A percentile compares a stretch with the other conserved stretches of the same genome.
These are phyloP conservation scores for Trapa bicornis DNA, from an alignment of 345 rosid genomes.

Conservation along the genomic window DNA sequence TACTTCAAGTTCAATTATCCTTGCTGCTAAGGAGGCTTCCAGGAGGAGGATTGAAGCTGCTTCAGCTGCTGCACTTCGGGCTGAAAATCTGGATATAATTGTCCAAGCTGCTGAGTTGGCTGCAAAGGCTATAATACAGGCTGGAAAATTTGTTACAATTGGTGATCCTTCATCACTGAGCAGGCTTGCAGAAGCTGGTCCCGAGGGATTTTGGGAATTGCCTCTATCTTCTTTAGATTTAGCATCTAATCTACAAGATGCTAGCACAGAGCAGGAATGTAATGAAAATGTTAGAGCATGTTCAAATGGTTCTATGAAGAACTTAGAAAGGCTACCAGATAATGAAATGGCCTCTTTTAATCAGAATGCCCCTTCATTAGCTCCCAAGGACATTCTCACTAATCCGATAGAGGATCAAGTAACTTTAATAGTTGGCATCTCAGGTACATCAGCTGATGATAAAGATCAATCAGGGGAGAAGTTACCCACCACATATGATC, in stretches of 20 bases:
- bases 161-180: constrained; percentile 53
- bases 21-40: constrained; percentile 78
- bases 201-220: constrained; percentile 60
- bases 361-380: constrained; percentile 25
- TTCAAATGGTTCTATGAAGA: constrained; percentile 16
- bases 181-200: constrained; percentile 61
- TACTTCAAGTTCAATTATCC: constrained; percentile 49
- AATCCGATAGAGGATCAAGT: constrained; percentile 34
- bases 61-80: constrained; percentile 77
- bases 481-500: constrained; percentile 25
- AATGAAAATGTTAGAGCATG: constrained; percentile 9
- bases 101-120: constrained; percentile 95
- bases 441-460: constrained; percentile 23
- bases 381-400: constrained; percentile 20
- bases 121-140: constrained; percentile 88
- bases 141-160: constrained; percentile 83
- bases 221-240: constrained; percentile 29
- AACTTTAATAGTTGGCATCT: constrained; percentile 28
- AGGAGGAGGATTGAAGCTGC: constrained; percentile 82
- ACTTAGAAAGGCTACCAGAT: constrained; percentile 16
- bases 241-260: constrained; percentile 18
- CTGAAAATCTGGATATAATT: constrained; percentile 88
- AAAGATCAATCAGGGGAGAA: constrained; percentile 31
- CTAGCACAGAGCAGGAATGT: constrained; percentile 14
- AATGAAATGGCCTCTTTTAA: constrained; percentile 23